These are phyloP conservation scores for Schizosaccharomyces octosporus DNA, from an alignment of 805 yeast species.

Conservation along the genomic window DNA sequence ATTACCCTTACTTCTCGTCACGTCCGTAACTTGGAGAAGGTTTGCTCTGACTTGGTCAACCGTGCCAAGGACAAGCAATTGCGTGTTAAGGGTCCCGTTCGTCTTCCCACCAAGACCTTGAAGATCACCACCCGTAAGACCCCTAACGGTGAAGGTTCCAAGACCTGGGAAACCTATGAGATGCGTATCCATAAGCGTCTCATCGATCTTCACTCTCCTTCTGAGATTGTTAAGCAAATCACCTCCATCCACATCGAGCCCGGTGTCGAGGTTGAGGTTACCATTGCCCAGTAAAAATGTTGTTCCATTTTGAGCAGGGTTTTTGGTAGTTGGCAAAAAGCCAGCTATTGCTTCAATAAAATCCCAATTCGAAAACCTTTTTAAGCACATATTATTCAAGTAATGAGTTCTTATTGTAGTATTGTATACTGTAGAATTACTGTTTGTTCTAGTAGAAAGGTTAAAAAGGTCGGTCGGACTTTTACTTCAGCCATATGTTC, in stretches of 20 bases:
- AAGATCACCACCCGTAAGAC: conserved; percentile 98
- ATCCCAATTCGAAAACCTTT: not conserved
- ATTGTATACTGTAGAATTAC: too few relatives aligned
- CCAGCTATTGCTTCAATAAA: not conserved
- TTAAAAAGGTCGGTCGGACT: too few relatives aligned
- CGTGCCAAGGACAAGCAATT: conserved; percentile 66
- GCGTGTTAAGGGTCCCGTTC: conserved; percentile 95
- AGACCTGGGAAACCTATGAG: conserved; percentile 99
- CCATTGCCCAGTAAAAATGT: conserved; percentile 7
- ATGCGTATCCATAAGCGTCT: conserved; percentile 99
- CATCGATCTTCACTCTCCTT: conserved; percentile 94
- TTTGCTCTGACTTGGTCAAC: conserved; percentile 67
- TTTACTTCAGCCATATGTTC: too few relatives aligned
- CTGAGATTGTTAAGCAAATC: conserved; percentile 75
- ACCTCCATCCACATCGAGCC: conserved; percentile 96
- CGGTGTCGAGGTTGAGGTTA: conserved; percentile 59
- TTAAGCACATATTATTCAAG: too few relatives aligned
- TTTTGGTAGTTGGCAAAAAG: not conserved
- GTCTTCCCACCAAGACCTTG: conserved; percentile 97
- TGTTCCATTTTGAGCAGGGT: not conserved
- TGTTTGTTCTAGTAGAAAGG: too few relatives aligned
- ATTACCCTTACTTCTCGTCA: conserved; percentile 96
- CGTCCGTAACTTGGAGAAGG: conserved; percentile 93
- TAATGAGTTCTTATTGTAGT: too few relatives aligned
- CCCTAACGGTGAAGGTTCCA: conserved; percentile 99